These are phyloP conservation scores for Heliamphora exappendiculata DNA, from an alignment of 148 eudicot species.

Conservation along the genomic window DNA sequence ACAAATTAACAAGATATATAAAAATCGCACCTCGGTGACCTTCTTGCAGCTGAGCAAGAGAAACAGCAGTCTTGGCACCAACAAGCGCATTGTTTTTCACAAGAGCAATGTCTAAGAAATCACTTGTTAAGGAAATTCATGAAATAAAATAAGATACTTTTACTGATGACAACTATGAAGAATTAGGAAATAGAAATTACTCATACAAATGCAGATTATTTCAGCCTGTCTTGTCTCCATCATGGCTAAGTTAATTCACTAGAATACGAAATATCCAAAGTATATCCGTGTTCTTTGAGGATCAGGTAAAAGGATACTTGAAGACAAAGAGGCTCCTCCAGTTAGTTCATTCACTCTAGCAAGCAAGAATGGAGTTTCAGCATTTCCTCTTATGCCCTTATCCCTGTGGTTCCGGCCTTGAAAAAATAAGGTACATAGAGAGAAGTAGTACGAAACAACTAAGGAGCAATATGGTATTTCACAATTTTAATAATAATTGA, in stretches of 20 bases:
- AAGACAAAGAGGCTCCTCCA: conserved; percentile 90
- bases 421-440: not conserved
- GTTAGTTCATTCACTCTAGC: conserved; percentile 82
- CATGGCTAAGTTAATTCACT: not conserved
- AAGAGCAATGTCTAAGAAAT: conserved; percentile 59
- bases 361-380: conserved; percentile 96
- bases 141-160: not conserved
- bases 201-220: not conserved
- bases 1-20: not conserved
- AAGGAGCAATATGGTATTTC: not conserved
- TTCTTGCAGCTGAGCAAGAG: conserved; percentile 45
- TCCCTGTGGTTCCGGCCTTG: conserved; percentile 41
- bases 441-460: not conserved
- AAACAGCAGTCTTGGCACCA: conserved; percentile 68
- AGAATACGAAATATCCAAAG: too few relatives aligned
- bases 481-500: conserved; percentile 3
- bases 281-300: not conserved
- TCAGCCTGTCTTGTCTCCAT: not conserved
- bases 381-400: conserved; percentile 72
- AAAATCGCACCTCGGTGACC: conserved; percentile 28
- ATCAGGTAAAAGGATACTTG: conserved; percentile 71
- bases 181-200: not conserved
- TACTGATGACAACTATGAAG: conserved; percentile 7
- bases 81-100: conserved; percentile 76
- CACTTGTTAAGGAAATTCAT: conserved; percentile 36